Evolutionary conservation across 352 stramenopile species (phyloP).

Genomic region (Phytophthora cactorum): DNA sequence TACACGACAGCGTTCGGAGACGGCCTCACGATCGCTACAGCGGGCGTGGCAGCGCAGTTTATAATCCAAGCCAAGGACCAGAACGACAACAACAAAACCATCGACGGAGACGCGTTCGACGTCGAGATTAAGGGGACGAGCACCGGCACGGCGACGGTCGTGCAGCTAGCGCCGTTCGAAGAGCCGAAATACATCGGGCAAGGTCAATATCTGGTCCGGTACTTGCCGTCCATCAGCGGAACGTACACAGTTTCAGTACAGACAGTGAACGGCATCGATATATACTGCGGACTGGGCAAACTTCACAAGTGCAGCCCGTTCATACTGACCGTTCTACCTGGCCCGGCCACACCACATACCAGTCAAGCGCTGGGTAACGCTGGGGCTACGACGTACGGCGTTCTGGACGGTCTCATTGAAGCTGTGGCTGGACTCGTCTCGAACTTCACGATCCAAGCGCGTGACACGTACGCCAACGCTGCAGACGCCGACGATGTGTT

Average conservation of each 20-base stretch:
- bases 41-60: conserved; percentile 91
- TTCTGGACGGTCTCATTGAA: conserved; percentile 90
- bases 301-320: conserved; percentile 96
- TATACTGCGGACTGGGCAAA: conserved; percentile 94
- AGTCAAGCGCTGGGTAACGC: conserved; percentile 87
- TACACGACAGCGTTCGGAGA: conserved; percentile 92
- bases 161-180: conserved; percentile 62
- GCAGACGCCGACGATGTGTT: conserved; percentile 55
- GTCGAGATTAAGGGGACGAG: conserved; percentile 56
- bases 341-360: conserved; percentile 87
- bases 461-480: conserved; percentile 94
- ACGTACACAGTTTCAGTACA: conserved; percentile 91
- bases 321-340: conserved; percentile 83
- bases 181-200: conserved; percentile 89
- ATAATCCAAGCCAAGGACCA: conserved; percentile 95
- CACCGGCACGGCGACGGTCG: conserved; percentile 14
- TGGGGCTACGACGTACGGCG: conserved; percentile 53
- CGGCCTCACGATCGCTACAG: conserved; percentile 75
- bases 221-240: conserved; percentile 84
- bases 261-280: conserved; percentile 92
- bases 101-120: conserved; percentile 78
- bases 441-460: conserved; percentile 95
- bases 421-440: conserved; percentile 91
- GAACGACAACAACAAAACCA: conserved; percentile 92
- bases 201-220: conserved; percentile 93